Evolutionary conservation across 2,329 filamentous ascomycete genomes (phyloP), one percentile per base, ranked within the genome.

Genomic region (Mycosphaerella arachidis): DNA sequence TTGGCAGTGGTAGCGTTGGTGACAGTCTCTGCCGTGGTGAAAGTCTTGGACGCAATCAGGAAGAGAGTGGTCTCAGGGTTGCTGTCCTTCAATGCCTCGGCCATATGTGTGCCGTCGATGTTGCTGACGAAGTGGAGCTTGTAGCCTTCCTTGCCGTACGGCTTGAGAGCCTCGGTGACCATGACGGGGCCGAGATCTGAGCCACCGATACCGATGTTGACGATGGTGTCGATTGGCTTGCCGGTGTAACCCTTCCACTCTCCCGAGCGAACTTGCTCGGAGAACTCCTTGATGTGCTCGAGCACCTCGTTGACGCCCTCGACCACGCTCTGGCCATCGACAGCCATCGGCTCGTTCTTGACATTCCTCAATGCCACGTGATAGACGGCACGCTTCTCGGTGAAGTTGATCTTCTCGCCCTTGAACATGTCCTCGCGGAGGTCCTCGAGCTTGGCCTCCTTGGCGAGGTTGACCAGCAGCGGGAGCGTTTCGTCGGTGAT

Each of bases 381-480:
- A 82, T 96, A 96, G 67, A 99, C 94, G 67, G 94, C 94, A 66
- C 94, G 88, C 74, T 93, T 83, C 83, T 99, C 94, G 62, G 94
- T 99, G 81, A 97, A 97, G 85, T 99, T 99, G 83, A 99, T 97
- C 84, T 95, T 93, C 74, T 97, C 91, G 70, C 94, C 94, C 60
- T 86, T 87, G 79, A 99, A 99, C 92, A 99, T 96, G 73, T 88
- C 87, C 85, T 99, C 93, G 66, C 94, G 89, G 75, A 97, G 90
- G 82, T 95, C 85, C 82, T 96, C 92, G 43, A 99, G 78, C 68
- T 88, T 88, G 66, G 93, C 92, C 80, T 97, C 90, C 78, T 92
- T 88, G 65, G 94, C 94, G 30, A 99, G 86, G 81, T 96, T 88
- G 71, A 95, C 83, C 56, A 99, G 85, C 53, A 96, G 84, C 66